Evolutionary conservation across 306 rosid species (phyloP).

Genomic region (Acacia crassicarpa): DNA sequence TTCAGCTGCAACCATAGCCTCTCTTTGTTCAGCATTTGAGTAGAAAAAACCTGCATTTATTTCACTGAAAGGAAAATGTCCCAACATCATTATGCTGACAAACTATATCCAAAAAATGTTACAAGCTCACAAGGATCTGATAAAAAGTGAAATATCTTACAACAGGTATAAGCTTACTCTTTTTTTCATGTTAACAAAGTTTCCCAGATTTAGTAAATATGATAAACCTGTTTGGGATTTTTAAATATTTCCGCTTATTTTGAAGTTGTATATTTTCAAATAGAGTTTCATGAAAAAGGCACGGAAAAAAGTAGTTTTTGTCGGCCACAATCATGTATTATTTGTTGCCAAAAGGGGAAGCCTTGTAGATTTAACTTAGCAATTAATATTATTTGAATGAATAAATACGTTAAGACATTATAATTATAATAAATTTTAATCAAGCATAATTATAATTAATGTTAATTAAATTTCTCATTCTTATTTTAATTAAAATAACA

Average conservation of each 20-base stretch:
- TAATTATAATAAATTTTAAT: neutral
- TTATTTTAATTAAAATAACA: too few species aligned
- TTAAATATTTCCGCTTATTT: neutral
- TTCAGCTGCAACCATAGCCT: slow-evolving; percentile 93
- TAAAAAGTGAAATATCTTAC: neutral
- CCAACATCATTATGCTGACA: slow-evolving; percentile 23
- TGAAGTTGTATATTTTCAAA: neutral
- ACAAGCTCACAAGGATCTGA: neutral
- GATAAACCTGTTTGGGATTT: neutral
- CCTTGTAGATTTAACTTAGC: neutral
- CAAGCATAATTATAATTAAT: neutral
- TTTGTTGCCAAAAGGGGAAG: neutral
- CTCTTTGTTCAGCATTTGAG: slow-evolving; percentile 98
- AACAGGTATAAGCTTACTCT: neutral
- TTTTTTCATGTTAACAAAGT: neutral
- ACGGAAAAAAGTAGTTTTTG: neutral
- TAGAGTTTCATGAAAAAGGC: neutral
- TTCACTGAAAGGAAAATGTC: slow-evolving; percentile 64
- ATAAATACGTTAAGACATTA: neutral
- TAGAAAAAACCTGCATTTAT: slow-evolving; percentile 96
- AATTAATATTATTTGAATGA: neutral
- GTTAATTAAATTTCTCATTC: neutral
- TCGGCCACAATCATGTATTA: neutral
- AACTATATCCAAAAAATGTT: slow-evolving; percentile 4
- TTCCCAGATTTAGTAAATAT: neutral